These are phyloP conservation scores for Podospora anserina DNA, from an alignment of 495 filamentous ascomycete genomes.

Conservation along the genomic window DNA sequence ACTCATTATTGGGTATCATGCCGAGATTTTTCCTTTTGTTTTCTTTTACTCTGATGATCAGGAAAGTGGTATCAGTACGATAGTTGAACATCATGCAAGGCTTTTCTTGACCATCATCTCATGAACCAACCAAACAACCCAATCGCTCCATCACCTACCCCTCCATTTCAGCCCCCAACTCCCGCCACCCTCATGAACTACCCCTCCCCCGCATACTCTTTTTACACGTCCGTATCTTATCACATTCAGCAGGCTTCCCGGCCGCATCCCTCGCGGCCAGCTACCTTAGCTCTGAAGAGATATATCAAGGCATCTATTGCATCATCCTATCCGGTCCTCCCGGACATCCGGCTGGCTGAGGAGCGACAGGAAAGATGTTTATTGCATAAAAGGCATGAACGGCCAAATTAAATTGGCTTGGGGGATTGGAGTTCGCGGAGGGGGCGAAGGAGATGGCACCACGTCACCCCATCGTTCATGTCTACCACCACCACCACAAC, in stretches of 20 bases:
- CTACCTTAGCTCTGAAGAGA: background rate
- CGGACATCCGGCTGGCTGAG: background rate
- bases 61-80: background rate
- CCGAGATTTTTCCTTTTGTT: background rate
- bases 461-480: background rate
- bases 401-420: background rate
- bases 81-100: background rate
- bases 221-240: background rate
- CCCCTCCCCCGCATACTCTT: background rate
- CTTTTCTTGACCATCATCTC: background rate
- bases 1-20: background rate
- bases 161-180: background rate
- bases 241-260: background rate
- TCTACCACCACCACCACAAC: background rate
- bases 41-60: background rate
- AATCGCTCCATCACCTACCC: background rate
- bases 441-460: background rate
- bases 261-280: background rate
- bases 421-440: too few species aligned
- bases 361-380: background rate
- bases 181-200: background rate
- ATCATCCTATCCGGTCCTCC: background rate
- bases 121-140: slow-evolving; percentile 6
- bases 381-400: background rate
- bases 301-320: background rate